These are phyloP conservation scores for Chlorophyllum brunneum DNA, from an alignment of 768 basidiomycete genomes.

Conservation along the genomic window DNA sequence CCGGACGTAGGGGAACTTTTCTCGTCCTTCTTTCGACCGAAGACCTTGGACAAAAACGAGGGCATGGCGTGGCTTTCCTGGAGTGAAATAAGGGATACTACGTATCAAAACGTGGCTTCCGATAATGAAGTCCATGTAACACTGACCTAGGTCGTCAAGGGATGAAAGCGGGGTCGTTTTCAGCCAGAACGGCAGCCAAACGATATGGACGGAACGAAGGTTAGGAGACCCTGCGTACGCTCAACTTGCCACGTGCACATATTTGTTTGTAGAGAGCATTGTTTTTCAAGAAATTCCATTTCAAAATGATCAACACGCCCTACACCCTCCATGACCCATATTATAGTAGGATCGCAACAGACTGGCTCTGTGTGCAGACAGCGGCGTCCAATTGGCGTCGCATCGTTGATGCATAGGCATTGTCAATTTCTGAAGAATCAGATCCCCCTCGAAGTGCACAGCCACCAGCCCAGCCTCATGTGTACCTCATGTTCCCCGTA, in stretches of 20 bases:
- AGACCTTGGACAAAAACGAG: constrained; percentile 75
- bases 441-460: neutral
- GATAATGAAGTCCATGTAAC: constrained; percentile 1
- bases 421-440: too few species aligned
- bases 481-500: neutral
- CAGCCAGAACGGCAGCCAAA: constrained; percentile 9
- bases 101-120: constrained; percentile 6
- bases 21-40: constrained; percentile 67
- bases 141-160: constrained; percentile 7
- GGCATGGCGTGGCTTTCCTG: constrained; percentile 41
- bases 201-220: neutral
- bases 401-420: too few species aligned
- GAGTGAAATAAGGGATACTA: constrained; percentile 10
- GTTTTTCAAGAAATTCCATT: neutral
- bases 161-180: neutral
- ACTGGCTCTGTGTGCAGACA: too few species aligned
- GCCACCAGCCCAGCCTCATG: neutral
- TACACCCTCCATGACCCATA: too few species aligned
- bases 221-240: neutral
- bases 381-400: too few species aligned
- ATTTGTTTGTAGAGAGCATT: neutral
- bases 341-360: too few species aligned
- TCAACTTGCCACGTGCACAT: constrained; percentile 10
- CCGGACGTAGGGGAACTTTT: constrained; percentile 32
- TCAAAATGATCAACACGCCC: too few species aligned